Base-by-base conservation (phyloP, 495 filamentous ascomycete species). In the Aspergillus leporis region DNA sequence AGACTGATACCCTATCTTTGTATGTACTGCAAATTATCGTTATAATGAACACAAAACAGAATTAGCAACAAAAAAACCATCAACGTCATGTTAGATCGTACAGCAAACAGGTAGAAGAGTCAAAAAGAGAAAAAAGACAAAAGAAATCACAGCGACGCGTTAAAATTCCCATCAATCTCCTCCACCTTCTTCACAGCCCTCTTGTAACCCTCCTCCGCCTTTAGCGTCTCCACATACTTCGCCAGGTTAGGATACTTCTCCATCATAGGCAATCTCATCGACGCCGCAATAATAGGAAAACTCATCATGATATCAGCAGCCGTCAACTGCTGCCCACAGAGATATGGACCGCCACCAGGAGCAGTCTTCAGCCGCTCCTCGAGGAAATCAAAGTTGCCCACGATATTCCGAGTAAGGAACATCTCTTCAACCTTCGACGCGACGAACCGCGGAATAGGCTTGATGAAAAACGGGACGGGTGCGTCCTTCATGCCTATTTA, bases 401-500 rank as follows among this genome's bases (percentile, higher is more conserved):
- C 75, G 45, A 90, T 73, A 50, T 90, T 87, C 19, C 85, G 85
- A 7, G 78, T 70, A 30, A 95, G 70, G 64, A 86, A 92, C 10
- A 63, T 65, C 3, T 73, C 66, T 28, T 86, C 75, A 28, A 96
- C 74, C 31, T 86, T 84, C 58, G 74, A 72, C 38, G 85, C 85
- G 14, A 96, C 84, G 18, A 81, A 68, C 16, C 73, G 67, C 8
- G 90, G 88, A 58, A 97, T 81, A 18, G 90, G 91, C 43, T 87
- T 88, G 68, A 97, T 75, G 78, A 96, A 92, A 82, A 96, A 96
- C 2, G 92, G 92, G 6, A 90, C 74, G 0, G 85, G 82, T 5
- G 84, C 73, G 13, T 82, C 80, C 59, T 83, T 85, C 51, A 97
- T 76, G 13, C 65, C 85, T 87, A 51, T 10, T 36, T 9, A 4